Percentiles rank a stretch among this genome's conserved stretches.
Conservation (phyloP, 306 rosid species). For the Cicer cuneatum region DNA sequence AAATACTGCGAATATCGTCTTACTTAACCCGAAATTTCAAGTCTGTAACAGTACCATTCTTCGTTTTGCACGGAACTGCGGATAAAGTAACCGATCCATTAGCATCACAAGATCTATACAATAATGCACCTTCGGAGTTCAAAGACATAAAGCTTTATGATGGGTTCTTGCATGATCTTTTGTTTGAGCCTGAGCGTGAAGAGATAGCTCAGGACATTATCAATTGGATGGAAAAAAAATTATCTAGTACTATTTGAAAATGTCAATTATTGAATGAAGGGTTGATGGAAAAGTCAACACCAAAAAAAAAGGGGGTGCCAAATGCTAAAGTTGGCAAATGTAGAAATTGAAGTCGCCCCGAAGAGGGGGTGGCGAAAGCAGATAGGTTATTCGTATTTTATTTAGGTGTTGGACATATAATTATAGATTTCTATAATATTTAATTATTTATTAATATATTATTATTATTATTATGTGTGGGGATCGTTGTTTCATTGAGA, state of each 20-base stretch:
- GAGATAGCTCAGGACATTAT: slow-evolving; percentile 84
- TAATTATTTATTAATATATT: too few species aligned
- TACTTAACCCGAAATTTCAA: slow-evolving; percentile 69
- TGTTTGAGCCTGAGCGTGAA: slow-evolving; percentile 93
- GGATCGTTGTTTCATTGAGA: slow-evolving; percentile 10
- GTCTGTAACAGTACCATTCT: slow-evolving; percentile 88
- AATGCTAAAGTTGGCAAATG: slow-evolving; percentile 28
- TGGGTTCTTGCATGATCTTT: slow-evolving; percentile 91
- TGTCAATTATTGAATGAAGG: slow-evolving; percentile 23
- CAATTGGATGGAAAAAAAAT: slow-evolving; percentile 82
- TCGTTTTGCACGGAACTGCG: slow-evolving; percentile 95
- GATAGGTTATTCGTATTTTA: slow-evolving; percentile 42
- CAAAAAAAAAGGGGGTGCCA: neutral
- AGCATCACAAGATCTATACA: slow-evolving; percentile 87
- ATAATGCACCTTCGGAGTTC: slow-evolving; percentile 73
- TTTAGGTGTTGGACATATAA: slow-evolving; percentile 16
- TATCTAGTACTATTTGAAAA: slow-evolving; percentile 41
- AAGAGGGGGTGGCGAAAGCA: slow-evolving; percentile 44
- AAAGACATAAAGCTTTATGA: slow-evolving; percentile 94
- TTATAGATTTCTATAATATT: neutral
- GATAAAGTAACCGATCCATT: slow-evolving; percentile 94
- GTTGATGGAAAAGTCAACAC: neutral
- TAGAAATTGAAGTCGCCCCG: slow-evolving; percentile 41
- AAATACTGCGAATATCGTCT: slow-evolving; percentile 83
- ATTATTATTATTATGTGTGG: neutral